These are phyloP conservation scores for Aureococcus anophagefferens DNA, from an alignment of 108 stramenopile genomes.

Conservation along the genomic window DNA sequence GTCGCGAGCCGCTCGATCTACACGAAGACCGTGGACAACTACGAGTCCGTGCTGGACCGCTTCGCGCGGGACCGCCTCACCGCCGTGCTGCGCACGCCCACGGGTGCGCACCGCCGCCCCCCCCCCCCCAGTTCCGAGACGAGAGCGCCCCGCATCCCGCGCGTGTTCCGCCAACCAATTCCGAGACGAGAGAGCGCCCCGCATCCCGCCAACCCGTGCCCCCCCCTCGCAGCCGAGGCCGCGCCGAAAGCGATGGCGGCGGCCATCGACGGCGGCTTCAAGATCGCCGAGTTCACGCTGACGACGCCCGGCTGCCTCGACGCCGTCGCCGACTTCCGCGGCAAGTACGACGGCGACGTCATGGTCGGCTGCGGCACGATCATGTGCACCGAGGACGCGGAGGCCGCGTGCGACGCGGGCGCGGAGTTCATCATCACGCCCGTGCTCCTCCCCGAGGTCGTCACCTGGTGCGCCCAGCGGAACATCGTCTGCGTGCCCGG, in stretches of 20 bases:
- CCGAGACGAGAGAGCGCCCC: too few relatives aligned
- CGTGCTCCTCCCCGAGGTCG: conserved; percentile 64
- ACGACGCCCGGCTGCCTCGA: conserved; percentile 68
- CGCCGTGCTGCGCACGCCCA: conserved; percentile 72
- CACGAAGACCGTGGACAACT: not conserved
- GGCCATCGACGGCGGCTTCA: conserved; percentile 73
- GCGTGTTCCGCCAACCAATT: too few relatives aligned
- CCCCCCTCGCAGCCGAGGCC: conserved; percentile 50
- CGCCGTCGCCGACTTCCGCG: conserved; percentile 56
- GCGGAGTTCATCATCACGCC: conserved; percentile 37
- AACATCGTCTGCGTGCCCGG: conserved; percentile 70
- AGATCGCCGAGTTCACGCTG: conserved; percentile 70
- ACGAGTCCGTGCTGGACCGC: conserved; percentile 45
- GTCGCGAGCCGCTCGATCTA: not conserved
- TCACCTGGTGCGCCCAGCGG: conserved; percentile 54
- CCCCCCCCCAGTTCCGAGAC: too few relatives aligned
- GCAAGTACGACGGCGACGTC: conserved; percentile 69
- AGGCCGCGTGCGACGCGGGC: conserved; percentile 60
- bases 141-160: too few relatives aligned
- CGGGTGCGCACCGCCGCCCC: too few relatives aligned
- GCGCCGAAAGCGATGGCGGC: conserved; percentile 79
- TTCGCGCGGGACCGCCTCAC: conserved; percentile 65
- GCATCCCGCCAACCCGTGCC: too few relatives aligned
- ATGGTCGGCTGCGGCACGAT: conserved; percentile 79
- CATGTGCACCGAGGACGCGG: conserved; percentile 56